phyloP scores from a whole-genome alignment of 139 green algal species.

The Deuterostichococcus epilithicus region DNA sequence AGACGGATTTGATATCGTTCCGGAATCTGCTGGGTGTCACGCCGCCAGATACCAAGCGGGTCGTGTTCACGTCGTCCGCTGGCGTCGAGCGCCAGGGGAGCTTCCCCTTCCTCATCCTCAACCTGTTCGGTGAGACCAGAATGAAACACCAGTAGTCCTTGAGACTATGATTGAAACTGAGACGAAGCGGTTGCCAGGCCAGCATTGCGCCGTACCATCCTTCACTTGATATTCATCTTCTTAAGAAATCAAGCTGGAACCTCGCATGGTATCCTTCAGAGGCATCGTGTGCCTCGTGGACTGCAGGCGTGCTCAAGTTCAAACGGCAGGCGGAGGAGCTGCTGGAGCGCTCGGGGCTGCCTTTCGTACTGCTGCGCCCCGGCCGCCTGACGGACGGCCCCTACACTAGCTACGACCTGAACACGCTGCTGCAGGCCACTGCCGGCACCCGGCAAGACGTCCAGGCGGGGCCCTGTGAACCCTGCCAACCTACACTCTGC shows the following conservation, averaged over 20 bases:
- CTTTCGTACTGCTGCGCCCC: conserved; percentile 90
- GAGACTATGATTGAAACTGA: neutral
- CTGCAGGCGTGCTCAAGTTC: conserved; percentile 86
- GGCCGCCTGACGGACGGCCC: conserved; percentile 91
- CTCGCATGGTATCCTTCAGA: neutral
- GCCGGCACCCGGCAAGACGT: conserved; percentile 37
- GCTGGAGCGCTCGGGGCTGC: conserved; percentile 65
- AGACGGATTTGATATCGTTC: conserved; percentile 69
- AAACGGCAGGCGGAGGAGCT: conserved; percentile 77
- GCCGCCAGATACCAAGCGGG: conserved; percentile 61
- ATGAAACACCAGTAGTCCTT: neutral
- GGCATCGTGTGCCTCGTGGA: neutral
- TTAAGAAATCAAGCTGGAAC: neutral
- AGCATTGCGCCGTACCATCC: too few relatives aligned
- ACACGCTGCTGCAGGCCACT: conserved; percentile 85
- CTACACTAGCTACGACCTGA: conserved; percentile 98
- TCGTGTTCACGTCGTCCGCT: conserved; percentile 82
- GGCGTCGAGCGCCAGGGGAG: conserved; percentile 72
- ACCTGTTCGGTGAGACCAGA: conserved; percentile 73
- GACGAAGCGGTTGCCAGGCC: neutral
- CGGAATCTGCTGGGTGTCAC: conserved; percentile 70
- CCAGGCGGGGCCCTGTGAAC: too few relatives aligned
- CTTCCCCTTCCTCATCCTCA: conserved; percentile 84
- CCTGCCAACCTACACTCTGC: too few relatives aligned
- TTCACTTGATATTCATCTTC: too few relatives aligned